Conservation (phyloP, 2,329 filamentous ascomycete genomes). For the Geosmithia putterillii region DNA sequence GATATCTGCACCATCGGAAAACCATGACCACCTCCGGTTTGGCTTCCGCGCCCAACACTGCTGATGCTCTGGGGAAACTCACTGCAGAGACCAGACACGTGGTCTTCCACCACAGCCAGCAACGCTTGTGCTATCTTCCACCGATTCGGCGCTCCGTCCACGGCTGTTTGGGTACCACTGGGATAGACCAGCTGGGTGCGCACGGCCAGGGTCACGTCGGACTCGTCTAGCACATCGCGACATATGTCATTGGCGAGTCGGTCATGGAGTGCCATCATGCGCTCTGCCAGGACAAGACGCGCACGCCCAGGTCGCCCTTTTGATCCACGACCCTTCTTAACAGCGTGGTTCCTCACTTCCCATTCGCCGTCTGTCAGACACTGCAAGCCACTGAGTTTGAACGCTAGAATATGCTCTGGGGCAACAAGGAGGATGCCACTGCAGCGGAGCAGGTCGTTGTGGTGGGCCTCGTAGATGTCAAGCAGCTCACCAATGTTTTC, state of each 20-base stretch:
- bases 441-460: constrained; percentile 26
- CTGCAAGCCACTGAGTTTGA: constrained; percentile 47
- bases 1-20: neutral
- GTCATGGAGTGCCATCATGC: neutral
- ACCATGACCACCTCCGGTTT: neutral
- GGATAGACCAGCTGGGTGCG: constrained; percentile 51
- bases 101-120: constrained; percentile 19
- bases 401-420: constrained; percentile 50
- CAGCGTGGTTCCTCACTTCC: neutral
- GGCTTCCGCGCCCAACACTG: neutral
- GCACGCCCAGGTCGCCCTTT: no score
- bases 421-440: constrained; percentile 45
- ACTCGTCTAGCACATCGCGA: constrained; percentile 49
- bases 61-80: neutral
- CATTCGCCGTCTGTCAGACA: neutral
- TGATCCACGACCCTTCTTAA: no score
- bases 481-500: no score
- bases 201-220: constrained; percentile 45
- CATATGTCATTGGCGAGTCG: constrained; percentile 10
- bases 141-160: constrained; percentile 39
- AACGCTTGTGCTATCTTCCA: constrained; percentile 31
- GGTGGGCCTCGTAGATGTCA: neutral
- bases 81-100: neutral
- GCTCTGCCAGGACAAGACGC: no score
- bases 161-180: constrained; percentile 33